Percentiles rank a stretch among this genome's conserved stretches.
These are phyloP conservation scores for Echeveria elegans DNA, from an alignment of 164 flowering plant species.

Conservation along the genomic window DNA sequence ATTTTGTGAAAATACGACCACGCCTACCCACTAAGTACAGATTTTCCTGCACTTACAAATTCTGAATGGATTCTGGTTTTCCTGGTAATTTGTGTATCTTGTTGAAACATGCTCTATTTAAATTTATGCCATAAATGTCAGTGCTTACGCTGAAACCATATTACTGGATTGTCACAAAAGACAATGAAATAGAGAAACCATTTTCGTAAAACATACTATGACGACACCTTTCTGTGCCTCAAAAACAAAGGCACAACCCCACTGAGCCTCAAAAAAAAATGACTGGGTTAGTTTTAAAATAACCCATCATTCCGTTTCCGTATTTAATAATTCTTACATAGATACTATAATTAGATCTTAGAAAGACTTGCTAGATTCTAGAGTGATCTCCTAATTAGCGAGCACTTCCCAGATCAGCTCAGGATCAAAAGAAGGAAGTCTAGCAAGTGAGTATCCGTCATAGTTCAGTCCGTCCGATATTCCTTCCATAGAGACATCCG, in stretches of 20 bases:
- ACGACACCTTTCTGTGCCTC: background rate
- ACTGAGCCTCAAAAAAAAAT: constrained; percentile 4
- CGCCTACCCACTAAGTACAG: background rate
- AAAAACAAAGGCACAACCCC: background rate
- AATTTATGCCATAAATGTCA: too few relatives aligned
- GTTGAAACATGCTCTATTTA: background rate
- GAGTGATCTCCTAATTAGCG: constrained; percentile 33
- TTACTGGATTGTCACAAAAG: too few relatives aligned
- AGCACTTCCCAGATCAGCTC: constrained; percentile 91
- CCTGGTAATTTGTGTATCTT: background rate
- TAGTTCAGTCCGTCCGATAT: constrained; percentile 22
- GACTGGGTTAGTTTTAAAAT: background rate
- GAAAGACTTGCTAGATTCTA: background rate
- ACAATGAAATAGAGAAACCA: background rate
- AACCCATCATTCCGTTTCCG: background rate
- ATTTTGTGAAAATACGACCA: background rate
- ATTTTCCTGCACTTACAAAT: background rate
- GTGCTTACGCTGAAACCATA: too few relatives aligned
- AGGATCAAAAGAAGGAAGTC: constrained; percentile 76
- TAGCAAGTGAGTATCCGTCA: constrained; percentile 45
- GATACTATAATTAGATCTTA: background rate
- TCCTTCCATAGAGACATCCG: constrained; percentile 8
- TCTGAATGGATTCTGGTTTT: background rate
- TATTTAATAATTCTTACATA: background rate
- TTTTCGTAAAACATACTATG: background rate